phyloP scores from a whole-genome alignment of 345 rosid species.

The Viola odorata region DNA sequence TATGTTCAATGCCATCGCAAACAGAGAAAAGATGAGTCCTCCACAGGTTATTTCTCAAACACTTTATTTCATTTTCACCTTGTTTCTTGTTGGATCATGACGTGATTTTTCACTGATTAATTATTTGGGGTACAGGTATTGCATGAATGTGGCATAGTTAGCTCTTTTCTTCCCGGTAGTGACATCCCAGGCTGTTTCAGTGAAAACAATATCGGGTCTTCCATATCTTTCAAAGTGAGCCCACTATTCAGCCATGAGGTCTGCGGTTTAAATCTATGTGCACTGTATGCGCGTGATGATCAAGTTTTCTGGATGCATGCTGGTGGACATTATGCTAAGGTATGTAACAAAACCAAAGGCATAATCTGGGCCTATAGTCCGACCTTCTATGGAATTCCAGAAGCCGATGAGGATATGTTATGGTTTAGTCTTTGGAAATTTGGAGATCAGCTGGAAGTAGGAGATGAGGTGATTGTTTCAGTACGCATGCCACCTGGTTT shows the following conservation, averaged over 20 bases:
- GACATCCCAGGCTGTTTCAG: background rate
- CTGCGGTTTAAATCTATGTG: background rate
- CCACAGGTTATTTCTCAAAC: background rate
- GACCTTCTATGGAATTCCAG: background rate
- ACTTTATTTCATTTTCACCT: background rate
- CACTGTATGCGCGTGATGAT: background rate
- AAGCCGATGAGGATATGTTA: background rate
- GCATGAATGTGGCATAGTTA: background rate
- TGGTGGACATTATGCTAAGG: background rate
- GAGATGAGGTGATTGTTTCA: background rate
- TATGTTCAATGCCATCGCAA: background rate
- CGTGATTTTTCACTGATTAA: background rate
- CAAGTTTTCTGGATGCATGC: background rate
- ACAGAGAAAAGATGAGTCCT: background rate
- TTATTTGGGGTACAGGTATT: background rate
- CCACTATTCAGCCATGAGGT: background rate
- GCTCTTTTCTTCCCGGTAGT: background rate
- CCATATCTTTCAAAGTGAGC: background rate
- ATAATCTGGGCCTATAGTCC: background rate
- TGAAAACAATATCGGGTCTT: background rate
- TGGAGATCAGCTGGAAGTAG: background rate
- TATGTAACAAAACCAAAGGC: background rate
- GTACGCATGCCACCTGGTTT: background rate
- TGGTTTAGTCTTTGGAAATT: background rate
- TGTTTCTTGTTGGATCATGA: too few species aligned